These are phyloP conservation scores for Hymenoscyphus salicellus DNA, from an alignment of 2,329 filamentous ascomycete genomes.

Conservation along the genomic window DNA sequence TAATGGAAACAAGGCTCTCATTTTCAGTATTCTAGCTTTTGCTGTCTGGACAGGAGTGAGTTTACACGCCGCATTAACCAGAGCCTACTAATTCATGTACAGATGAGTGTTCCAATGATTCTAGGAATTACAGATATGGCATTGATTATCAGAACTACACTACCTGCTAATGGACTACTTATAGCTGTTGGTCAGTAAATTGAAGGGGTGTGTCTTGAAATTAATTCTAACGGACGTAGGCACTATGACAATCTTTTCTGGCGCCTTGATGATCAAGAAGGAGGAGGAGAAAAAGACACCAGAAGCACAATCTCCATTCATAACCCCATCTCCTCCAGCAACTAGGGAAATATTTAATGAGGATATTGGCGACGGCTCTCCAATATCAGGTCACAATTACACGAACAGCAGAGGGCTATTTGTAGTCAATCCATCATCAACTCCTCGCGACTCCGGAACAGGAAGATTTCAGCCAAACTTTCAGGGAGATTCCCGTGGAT, in stretches of 20 bases:
- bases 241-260: conserved; percentile 30
- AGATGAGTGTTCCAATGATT: conserved; percentile 36
- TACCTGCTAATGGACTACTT: conserved; percentile 34
- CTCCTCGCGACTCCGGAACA: conserved; percentile 27
- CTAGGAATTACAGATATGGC: conserved; percentile 31
- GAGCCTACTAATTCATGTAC: conserved; percentile 19
- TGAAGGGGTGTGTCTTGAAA: background rate
- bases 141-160: conserved; percentile 32
- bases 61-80: background rate
- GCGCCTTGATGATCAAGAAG: conserved; percentile 24
- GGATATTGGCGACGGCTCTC: conserved; percentile 28
- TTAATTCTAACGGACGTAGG: conserved; percentile 16
- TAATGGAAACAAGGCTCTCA: conserved; percentile 25
- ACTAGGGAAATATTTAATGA: conserved; percentile 27
- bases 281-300: conserved; percentile 29
- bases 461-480: conserved; percentile 20
- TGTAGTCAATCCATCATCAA: conserved; percentile 34
- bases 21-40: conserved; percentile 30
- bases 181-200: conserved; percentile 33
- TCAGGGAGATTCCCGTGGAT: conserved; percentile 24
- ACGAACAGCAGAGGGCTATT: conserved; percentile 31
- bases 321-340: conserved; percentile 23
- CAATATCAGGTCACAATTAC: conserved; percentile 25
- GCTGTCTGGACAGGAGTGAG: conserved; percentile 34
- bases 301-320: conserved; percentile 35